Evolutionary conservation across 2,329 filamentous ascomycete genomes (phyloP).

Genomic region (Aaosphaeria arxii): DNA sequence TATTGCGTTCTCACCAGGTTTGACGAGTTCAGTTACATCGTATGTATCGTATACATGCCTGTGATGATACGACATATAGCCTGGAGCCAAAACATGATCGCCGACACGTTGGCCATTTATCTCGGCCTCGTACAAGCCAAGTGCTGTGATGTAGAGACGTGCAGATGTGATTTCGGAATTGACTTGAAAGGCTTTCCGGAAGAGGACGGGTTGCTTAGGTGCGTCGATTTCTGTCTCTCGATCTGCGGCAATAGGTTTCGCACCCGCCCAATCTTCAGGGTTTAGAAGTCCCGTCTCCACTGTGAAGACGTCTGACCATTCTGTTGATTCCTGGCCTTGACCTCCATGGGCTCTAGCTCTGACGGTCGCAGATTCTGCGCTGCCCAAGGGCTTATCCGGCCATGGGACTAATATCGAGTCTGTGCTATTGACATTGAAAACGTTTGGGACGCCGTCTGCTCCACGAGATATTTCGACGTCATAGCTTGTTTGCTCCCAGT

Average conservation of each 20-base stretch:
- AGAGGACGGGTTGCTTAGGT: slow-evolving; percentile 28
- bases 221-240: slow-evolving; percentile 12
- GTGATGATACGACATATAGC: slow-evolving; percentile 52
- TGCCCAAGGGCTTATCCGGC: slow-evolving; percentile 36
- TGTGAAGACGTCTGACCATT: neutral
- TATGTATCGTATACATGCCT: slow-evolving; percentile 54
- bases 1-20: neutral
- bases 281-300: neutral
- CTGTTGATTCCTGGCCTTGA: slow-evolving; percentile 1
- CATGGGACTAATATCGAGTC: slow-evolving; percentile 45
- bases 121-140: slow-evolving; percentile 7
- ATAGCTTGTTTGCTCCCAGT: neutral
- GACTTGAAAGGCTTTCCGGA: slow-evolving; percentile 28
- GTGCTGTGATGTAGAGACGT: slow-evolving; percentile 8
- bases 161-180: neutral
- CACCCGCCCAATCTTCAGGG: neutral
- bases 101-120: slow-evolving; percentile 7
- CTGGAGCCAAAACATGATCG: slow-evolving; percentile 43
- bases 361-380: slow-evolving; percentile 24
- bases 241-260: neutral
- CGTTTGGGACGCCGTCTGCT: neutral
- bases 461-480: neutral
- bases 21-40: slow-evolving; percentile 47
- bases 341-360: slow-evolving; percentile 26
- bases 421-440: slow-evolving; percentile 23